Base-by-base conservation (phyloP, 305 asterid genomes). In the Nicotiana rustica region DNA sequence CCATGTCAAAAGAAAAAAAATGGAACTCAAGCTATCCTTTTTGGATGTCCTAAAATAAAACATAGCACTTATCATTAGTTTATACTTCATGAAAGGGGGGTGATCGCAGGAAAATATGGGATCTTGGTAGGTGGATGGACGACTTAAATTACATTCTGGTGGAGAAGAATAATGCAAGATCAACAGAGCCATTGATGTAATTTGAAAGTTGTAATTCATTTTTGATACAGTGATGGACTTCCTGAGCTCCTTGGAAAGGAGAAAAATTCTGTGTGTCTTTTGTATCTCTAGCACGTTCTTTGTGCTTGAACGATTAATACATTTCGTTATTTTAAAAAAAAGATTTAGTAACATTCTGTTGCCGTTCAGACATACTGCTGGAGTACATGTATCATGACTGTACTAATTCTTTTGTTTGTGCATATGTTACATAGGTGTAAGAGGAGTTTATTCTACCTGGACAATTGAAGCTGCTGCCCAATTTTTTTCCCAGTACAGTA, bases 361-460 rank as follows among this genome's bases (percentile, higher is more conserved):
- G 19, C 33, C 44, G 4, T 49, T 49, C 64, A 49, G 15, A 75
- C 61, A 44, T 18, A 15, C 62, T 73, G 21, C 44, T 52, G 79
- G 25, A 52, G 14, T 49, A 73, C 79, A 49, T 49, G 79, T 15
- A 49, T 73, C 78, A 21, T 47, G 60, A 21, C 5, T 47, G 19
- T 75, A 31, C 79, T 75, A 25, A 75, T 75, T 82, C 61, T 81
- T 80, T 55, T 64, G 14, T 80, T 44, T 29, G 75, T 47, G 83
- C 83, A 66, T 44, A 65, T 84, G 81, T 79, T 81, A 29, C 83
- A 21, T 66, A 95, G 99, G 99, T 86, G 85, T 91, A 80, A 95
- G 92, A 86, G 98, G 92, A 85, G 88, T 89, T 77, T 95, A 95
- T 86, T 89, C 95, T 83, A 94, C 99, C 77, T 82, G 87, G 88